Percentiles rank a stretch among this genome's conserved stretches.
phyloP scores from a whole-genome alignment of 1,284 basidiomycete genomes.

The Malassezia globosa region DNA sequence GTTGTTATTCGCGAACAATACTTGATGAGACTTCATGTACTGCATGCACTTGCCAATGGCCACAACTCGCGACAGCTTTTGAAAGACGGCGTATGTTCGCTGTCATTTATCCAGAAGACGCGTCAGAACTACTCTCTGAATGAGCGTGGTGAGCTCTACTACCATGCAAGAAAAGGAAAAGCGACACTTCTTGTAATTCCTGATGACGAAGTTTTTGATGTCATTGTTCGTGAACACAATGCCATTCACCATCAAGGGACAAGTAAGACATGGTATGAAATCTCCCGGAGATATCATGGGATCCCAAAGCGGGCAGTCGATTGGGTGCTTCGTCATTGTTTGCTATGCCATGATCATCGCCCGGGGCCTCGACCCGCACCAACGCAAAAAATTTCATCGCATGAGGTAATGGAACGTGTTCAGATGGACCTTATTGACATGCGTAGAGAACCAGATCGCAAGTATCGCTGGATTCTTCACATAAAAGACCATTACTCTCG shows the following conservation, averaged over 20 bases:
- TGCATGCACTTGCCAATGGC: not conserved
- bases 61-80: not conserved
- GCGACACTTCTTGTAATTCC: not conserved
- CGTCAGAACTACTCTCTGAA: conserved; percentile 1
- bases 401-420: conserved; percentile 4
- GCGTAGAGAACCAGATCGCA: conserved; percentile 1
- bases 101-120: conserved; percentile 6
- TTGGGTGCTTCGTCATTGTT: conserved; percentile 4
- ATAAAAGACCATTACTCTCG: conserved; percentile 11
- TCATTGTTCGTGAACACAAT: conserved; percentile 3
- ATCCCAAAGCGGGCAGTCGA: conserved; percentile 4
- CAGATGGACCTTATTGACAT: conserved; percentile 13
- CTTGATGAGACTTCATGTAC: not conserved
- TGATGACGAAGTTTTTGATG: conserved; percentile 3
- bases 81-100: not conserved
- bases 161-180: conserved; percentile 8
- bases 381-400: not conserved
- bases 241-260: conserved; percentile 7
- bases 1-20: not conserved
- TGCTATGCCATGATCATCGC: not conserved
- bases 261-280: conserved; percentile 9
- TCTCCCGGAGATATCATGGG: conserved; percentile 3
- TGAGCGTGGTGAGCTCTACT: not conserved
- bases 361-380: not conserved
- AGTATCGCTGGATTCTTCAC: conserved; percentile 8